phyloP scores from a whole-genome alignment of 805 yeast species.

The Nematodospora valgi region DNA sequence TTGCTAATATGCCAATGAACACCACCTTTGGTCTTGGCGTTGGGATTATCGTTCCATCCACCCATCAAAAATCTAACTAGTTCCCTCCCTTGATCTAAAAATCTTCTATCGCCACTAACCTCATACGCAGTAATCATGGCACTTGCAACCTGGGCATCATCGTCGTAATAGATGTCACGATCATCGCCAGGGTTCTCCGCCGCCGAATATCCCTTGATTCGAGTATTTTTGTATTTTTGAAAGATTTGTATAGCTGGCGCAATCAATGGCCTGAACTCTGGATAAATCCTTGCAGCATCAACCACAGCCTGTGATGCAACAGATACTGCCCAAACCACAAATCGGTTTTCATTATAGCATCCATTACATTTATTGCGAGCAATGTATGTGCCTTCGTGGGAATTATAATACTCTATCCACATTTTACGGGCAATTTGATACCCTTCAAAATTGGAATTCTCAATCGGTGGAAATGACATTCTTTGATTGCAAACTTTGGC shows the following conservation, averaged over 20 bases:
- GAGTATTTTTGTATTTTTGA: constrained; percentile 48
- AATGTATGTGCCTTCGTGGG: constrained; percentile 31
- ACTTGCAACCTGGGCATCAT: constrained; percentile 71
- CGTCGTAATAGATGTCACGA: constrained; percentile 67
- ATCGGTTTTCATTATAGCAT: constrained; percentile 47
- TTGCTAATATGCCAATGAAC: constrained; percentile 64
- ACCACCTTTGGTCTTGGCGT: constrained; percentile 52
- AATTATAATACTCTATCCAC: constrained; percentile 43
- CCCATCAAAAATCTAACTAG: constrained; percentile 60
- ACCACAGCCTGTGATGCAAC: constrained; percentile 65
- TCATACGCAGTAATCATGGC: constrained; percentile 65
- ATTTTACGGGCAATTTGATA: constrained; percentile 35
- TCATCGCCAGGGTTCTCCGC: constrained; percentile 58
- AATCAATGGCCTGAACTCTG: constrained; percentile 51
- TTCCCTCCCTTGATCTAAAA: constrained; percentile 54
- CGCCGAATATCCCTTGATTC: constrained; percentile 59
- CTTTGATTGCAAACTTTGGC: no score
- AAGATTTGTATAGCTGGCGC: constrained; percentile 50
- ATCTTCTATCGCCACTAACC: constrained; percentile 54
- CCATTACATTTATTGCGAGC: constrained; percentile 42
- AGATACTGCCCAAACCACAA: constrained; percentile 67
- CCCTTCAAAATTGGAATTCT: constrained; percentile 40
- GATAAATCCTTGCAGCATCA: constrained; percentile 57
- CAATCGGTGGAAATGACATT: constrained; percentile 12
- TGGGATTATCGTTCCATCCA: constrained; percentile 52